Conservation (phyloP, 2,329 filamentous ascomycete species). For the Arthrobotrys entomopaga region DNA sequence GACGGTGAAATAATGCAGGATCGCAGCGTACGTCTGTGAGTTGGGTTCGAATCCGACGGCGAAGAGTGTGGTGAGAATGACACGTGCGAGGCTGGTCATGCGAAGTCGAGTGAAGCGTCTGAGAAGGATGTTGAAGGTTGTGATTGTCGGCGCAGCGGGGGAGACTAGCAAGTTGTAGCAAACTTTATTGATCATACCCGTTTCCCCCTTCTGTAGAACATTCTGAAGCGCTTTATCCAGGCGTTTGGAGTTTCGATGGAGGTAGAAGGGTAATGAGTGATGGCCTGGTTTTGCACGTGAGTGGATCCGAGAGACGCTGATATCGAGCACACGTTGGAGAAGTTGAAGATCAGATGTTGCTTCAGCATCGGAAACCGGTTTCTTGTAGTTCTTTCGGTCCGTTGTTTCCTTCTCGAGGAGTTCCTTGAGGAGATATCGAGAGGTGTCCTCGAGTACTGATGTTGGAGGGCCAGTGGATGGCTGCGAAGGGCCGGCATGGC, state of each 20-base stretch:
- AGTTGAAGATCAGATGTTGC: conserved; percentile 31
- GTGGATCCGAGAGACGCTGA: conserved; percentile 30
- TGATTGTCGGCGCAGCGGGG: conserved; percentile 39
- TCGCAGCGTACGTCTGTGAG: conserved; percentile 37
- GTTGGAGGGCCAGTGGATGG: conserved; percentile 22
- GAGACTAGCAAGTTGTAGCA: conserved; percentile 53
- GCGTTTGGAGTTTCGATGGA: conserved; percentile 38
- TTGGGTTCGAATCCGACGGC: conserved; percentile 45
- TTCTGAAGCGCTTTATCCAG: conserved; percentile 31
- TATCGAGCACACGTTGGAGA: conserved; percentile 29
- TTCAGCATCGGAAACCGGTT: neutral
- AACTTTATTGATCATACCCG: conserved; percentile 39
- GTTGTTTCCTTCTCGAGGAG: conserved; percentile 17
- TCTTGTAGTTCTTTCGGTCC: conserved; percentile 28
- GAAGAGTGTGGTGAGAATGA: conserved; percentile 47
- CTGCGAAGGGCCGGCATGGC: neutral
- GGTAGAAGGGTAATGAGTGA: conserved; percentile 45
- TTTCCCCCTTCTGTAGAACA: conserved; percentile 14
- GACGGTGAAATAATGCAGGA: conserved; percentile 47
- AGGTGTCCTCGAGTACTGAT: conserved; percentile 38
- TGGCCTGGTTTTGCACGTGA: conserved; percentile 31
- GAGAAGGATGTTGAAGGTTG: conserved; percentile 49
- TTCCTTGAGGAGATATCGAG: conserved; percentile 37
- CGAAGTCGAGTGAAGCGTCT: conserved; percentile 46
- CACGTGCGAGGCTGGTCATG: conserved; percentile 35